Percentiles rank a stretch among this genome's conserved stretches.
Evolutionary conservation across 2,329 filamentous ascomycete genomes (phyloP).

Genomic region (Tolypocladium pustulatum): DNA sequence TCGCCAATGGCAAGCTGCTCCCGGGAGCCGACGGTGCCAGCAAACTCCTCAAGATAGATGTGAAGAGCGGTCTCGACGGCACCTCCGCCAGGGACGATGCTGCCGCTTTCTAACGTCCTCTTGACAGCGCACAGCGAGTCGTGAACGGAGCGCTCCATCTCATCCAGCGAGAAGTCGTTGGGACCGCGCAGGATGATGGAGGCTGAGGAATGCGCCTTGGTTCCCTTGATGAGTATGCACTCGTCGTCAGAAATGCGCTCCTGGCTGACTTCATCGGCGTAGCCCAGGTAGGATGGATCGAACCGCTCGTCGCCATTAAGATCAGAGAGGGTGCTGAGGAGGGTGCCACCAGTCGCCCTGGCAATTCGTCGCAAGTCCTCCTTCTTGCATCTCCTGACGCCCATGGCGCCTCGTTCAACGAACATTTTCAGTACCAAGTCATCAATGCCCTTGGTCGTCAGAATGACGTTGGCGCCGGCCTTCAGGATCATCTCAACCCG

Average conservation of each 20-base stretch:
- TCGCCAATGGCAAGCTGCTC: constrained; percentile 97
- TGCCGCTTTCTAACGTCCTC: constrained; percentile 90
- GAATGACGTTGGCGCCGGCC: constrained; percentile 87
- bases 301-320: constrained; percentile 97
- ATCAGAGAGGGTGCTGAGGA: constrained; percentile 89
- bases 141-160: constrained; percentile 98
- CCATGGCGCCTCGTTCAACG: constrained; percentile 91
- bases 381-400: constrained; percentile 94
- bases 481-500: constrained; percentile 96
- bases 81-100: constrained; percentile 91
- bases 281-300: constrained; percentile 77
- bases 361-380: constrained; percentile 94
- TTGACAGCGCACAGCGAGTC: constrained; percentile 96
- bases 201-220: constrained; percentile 85
- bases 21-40: constrained; percentile 89
- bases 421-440: constrained; percentile 92
- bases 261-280: constrained; percentile 93
- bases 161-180: constrained; percentile 93
- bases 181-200: constrained; percentile 92
- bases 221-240: constrained; percentile 93
- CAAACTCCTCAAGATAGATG: constrained; percentile 98
- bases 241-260: constrained; percentile 98
- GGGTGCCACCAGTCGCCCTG: constrained; percentile 85
- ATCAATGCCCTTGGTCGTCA: constrained; percentile 98
- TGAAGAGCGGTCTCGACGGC: constrained; percentile 98